Evolutionary conservation across 345 rosid species (phyloP).

Genomic region (Eucalyptus leucophloia): DNA sequence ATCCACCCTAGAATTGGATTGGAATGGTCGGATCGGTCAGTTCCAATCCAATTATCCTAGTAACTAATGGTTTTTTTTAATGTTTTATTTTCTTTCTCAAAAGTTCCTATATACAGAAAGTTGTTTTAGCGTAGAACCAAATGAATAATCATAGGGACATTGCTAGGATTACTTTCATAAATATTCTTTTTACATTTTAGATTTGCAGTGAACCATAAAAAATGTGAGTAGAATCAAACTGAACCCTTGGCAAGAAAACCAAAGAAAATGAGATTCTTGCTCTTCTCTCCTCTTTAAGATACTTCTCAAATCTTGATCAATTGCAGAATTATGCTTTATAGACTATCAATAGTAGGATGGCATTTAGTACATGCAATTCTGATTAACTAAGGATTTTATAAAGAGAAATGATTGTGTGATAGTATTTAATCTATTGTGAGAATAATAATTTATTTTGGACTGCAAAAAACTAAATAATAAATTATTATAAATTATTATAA

Average conservation of each 20-base stretch:
- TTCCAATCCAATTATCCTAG: accelerated
- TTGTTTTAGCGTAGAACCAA: accelerated
- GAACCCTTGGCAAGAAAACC: not conserved
- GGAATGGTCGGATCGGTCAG: accelerated
- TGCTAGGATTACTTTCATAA: not conserved
- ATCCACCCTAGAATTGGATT: not conserved
- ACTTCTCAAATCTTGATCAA: not conserved
- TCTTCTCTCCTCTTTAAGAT: not conserved
- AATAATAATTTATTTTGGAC: too few species aligned
- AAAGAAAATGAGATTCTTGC: not conserved
- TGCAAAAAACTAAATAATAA: too few species aligned
- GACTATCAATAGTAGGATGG: not conserved
- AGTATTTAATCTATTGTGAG: too few species aligned
- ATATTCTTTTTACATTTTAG: too few species aligned
- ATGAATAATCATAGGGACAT: not conserved
- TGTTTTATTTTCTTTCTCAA: not conserved
- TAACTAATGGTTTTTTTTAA: not conserved
- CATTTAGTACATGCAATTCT: not conserved
- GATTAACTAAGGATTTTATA: not conserved
- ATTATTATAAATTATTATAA: too few species aligned
- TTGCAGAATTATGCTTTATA: not conserved
- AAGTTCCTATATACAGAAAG: not conserved
- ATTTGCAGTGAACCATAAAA: not conserved
- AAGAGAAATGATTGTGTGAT: too few species aligned
- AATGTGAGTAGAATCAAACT: not conserved